Percentiles rank a stretch among this genome's conserved stretches.
These are phyloP conservation scores for Colletotrichum liriopes DNA, from an alignment of 2,329 filamentous ascomycete genomes.

Conservation along the genomic window DNA sequence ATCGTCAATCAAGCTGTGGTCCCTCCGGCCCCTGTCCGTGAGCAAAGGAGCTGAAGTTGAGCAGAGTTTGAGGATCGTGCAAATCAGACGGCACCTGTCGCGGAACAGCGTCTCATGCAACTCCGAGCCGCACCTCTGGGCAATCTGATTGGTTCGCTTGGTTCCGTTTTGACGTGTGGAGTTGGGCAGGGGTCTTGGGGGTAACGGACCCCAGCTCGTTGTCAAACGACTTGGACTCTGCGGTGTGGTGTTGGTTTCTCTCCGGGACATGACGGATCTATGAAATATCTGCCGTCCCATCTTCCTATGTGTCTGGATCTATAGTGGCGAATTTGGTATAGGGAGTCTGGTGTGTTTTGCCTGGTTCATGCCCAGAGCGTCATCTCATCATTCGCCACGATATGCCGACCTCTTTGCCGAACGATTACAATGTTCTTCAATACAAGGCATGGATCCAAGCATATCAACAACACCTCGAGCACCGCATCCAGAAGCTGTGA, in stretches of 20 bases:
- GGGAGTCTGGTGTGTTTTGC: background rate
- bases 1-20: conserved; percentile 25
- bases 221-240: background rate
- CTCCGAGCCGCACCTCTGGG: conserved; percentile 16
- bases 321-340: background rate
- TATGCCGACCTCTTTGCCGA: background rate
- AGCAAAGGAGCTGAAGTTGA: conserved; percentile 23
- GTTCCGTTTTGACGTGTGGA: conserved; percentile 14
- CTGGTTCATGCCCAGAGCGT: conserved; percentile 8
- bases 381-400: conserved; percentile 17
- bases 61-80: conserved; percentile 38
- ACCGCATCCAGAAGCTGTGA: no score
- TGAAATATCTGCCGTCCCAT: background rate
- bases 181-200: background rate
- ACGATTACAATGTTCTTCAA: background rate
- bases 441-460: rapidly evolving
- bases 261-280: background rate
- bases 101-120: conserved; percentile 39
- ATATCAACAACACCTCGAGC: no score
- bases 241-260: background rate
- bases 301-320: background rate
- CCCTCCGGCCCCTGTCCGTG: conserved; percentile 26
- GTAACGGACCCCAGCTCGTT: conserved; percentile 16
- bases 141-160: conserved; percentile 18
- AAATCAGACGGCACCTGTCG: conserved; percentile 43